Evolutionary conservation across 352 stramenopile species (phyloP).

Genomic region (Elongisporangium senticosum): DNA sequence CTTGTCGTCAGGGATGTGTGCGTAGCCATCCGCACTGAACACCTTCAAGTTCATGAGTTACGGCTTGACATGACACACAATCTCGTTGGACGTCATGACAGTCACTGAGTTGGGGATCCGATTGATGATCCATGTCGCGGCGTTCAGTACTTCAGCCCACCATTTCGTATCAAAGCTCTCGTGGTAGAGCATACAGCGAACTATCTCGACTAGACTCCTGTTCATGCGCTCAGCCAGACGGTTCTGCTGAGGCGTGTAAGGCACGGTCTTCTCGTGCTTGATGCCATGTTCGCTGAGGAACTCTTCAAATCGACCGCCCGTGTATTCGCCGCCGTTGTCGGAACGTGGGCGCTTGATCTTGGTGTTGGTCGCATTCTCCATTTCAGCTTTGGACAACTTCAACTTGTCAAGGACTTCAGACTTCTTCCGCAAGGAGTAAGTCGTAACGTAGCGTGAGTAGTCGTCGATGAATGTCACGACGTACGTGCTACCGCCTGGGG

Average conservation of each 20-base stretch:
- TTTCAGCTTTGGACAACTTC: slow-evolving; percentile 4
- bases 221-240: slow-evolving; percentile 18
- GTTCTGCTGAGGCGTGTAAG: slow-evolving; percentile 17
- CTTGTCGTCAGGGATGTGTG: slow-evolving; percentile 8
- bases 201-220: slow-evolving; percentile 10
- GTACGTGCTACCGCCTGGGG: slow-evolving; percentile 9
- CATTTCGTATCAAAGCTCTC: slow-evolving; percentile 5
- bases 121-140: slow-evolving; percentile 12
- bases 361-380: too few species aligned
- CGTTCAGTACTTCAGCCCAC: slow-evolving; percentile 16
- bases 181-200: slow-evolving; percentile 11
- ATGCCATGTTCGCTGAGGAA: slow-evolving; percentile 4
- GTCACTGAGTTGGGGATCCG: slow-evolving; percentile 7
- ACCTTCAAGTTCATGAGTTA: slow-evolving; percentile 13
- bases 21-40: slow-evolving; percentile 11
- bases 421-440: slow-evolving; percentile 20
- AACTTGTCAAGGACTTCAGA: slow-evolving; percentile 12
- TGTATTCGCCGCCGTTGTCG: slow-evolving; percentile 16
- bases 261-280: slow-evolving; percentile 14
- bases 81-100: slow-evolving; percentile 11
- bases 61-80: not conserved
- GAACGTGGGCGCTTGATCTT: too few species aligned
- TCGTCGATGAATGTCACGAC: slow-evolving; percentile 19
- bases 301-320: slow-evolving; percentile 1
- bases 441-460: slow-evolving; percentile 10